Base-by-base conservation (phyloP, 306 rosid species). In the Comarum palustre region DNA sequence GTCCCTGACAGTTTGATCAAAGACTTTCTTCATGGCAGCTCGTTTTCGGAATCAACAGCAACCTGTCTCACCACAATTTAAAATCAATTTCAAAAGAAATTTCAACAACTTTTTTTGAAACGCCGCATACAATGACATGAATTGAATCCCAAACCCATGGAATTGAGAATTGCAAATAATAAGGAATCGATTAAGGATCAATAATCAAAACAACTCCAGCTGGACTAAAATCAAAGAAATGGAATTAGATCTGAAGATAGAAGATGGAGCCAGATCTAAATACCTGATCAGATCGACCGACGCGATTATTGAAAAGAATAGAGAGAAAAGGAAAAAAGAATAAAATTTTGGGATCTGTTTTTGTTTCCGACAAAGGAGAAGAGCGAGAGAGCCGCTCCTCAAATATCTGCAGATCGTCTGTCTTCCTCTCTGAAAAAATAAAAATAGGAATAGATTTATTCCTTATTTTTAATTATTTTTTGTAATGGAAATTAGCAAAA, bases 1-100 rank as follows among this genome's bases (percentile, higher is more conserved):
- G 84, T 94, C 99, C 81, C 99, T 88, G 78, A 94, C 96, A 76
- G 99, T 94, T 88, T 91, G 99, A 81, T 80, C 97, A 76, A 94
- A 81, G 78, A 63, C 99, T 82, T 94, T 94, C 97, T 94, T 94
- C 99, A 94, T 94, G 31, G 80, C 74, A 58, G 63, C 74, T 59
- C 48, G 13, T 46, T 45, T 27, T 54, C 17, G 2, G 73, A 72
- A 32, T 58, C 31, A 71, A 11, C 41, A 64, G 7, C 11, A 9
- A 72, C 25, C 29, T 32, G 16, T 31, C 66, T 54, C 25, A 29
- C 32, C 73, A 41, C 36, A 34, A 64, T 55, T 32, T 41, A 12
- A 57, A 11, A 54, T 65, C 72, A 61, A 38, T 25, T 13, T 25
- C 48, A 61, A 62, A 12, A 47, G 48, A 32, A 62, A 5, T 13